phyloP scores from a whole-genome alignment of 495 filamentous ascomycete species.

The Talaromyces adpressus region DNA sequence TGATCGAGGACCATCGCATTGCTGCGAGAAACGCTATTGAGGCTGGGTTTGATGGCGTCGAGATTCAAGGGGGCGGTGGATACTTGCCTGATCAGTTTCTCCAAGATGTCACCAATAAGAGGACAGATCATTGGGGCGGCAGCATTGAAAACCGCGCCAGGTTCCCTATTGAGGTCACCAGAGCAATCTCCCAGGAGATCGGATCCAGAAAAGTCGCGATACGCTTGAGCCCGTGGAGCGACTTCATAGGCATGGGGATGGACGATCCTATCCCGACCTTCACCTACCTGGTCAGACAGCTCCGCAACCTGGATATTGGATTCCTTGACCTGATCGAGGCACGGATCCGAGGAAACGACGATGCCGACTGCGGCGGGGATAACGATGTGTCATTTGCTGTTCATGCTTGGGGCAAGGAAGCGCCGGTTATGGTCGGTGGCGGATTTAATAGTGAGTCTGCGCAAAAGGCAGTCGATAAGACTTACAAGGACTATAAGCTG shows the following conservation, averaged over 20 bases:
- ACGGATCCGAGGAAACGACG: conserved; percentile 16
- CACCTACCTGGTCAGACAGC: conserved; percentile 41
- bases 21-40: conserved; percentile 56
- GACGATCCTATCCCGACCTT: conserved; percentile 57
- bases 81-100: conserved; percentile 71
- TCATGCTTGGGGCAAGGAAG: neutral
- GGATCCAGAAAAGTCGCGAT: conserved; percentile 57
- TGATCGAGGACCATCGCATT: conserved; percentile 47
- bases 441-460: conserved; percentile 44
- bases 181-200: conserved; percentile 55
- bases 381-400: conserved; percentile 19
- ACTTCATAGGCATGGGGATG: conserved; percentile 65
- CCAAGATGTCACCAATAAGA: conserved; percentile 54
- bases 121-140: conserved; percentile 62
- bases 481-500: conserved; percentile 36
- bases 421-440: conserved; percentile 55
- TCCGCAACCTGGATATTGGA: conserved; percentile 40
- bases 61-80: conserved; percentile 68
- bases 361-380: conserved; percentile 28
- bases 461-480: conserved; percentile 41
- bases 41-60: conserved; percentile 72
- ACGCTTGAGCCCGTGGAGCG: conserved; percentile 56
- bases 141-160: conserved; percentile 62
- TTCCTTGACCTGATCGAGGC: conserved; percentile 61
- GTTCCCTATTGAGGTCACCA: conserved; percentile 55